Percentiles rank a stretch among this genome's conserved stretches.
These are phyloP conservation scores for Sungouiella blattae DNA, from an alignment of 805 yeast genomes.

Conservation along the genomic window DNA sequence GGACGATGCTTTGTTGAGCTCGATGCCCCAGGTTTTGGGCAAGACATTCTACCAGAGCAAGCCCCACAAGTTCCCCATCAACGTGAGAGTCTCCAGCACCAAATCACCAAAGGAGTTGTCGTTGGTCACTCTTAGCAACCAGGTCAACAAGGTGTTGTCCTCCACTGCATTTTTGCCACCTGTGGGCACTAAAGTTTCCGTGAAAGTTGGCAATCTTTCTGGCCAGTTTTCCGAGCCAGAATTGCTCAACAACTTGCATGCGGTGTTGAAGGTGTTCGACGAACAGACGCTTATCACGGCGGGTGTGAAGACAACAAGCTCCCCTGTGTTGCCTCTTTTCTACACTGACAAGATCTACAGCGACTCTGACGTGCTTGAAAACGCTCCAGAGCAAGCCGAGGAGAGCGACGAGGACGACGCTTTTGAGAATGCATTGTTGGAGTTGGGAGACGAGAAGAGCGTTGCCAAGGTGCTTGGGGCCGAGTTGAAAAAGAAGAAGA, in stretches of 20 bases:
- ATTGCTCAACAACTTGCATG: constrained; percentile 57
- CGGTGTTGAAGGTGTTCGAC: constrained; percentile 49
- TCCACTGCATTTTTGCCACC: constrained; percentile 67
- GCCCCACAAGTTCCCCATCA: constrained; percentile 58
- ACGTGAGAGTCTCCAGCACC: constrained; percentile 45
- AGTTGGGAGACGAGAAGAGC: constrained; percentile 73
- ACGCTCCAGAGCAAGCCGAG: constrained; percentile 24
- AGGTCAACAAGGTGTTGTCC: constrained; percentile 53
- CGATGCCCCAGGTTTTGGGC: constrained; percentile 82
- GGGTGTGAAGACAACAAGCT: constrained; percentile 60
- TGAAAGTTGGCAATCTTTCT: constrained; percentile 61
- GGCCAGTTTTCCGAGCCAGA: constrained; percentile 40
- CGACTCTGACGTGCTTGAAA: constrained; percentile 44
- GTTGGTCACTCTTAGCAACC: constrained; percentile 50
- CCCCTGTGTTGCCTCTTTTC: constrained; percentile 85
- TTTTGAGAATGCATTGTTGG: constrained; percentile 62
- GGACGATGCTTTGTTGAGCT: constrained; percentile 77
- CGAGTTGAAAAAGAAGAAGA: constrained; percentile 29
- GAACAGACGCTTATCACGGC: constrained; percentile 50
- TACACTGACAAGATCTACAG: constrained; percentile 54
- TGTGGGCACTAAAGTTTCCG: constrained; percentile 62
- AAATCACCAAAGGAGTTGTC: constrained; percentile 40
- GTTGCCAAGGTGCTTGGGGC: constrained; percentile 62
- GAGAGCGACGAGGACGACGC: constrained; percentile 19
- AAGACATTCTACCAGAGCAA: constrained; percentile 62